These are phyloP conservation scores for Podospora appendiculata DNA, from an alignment of 495 filamentous ascomycete species.

Conservation along the genomic window DNA sequence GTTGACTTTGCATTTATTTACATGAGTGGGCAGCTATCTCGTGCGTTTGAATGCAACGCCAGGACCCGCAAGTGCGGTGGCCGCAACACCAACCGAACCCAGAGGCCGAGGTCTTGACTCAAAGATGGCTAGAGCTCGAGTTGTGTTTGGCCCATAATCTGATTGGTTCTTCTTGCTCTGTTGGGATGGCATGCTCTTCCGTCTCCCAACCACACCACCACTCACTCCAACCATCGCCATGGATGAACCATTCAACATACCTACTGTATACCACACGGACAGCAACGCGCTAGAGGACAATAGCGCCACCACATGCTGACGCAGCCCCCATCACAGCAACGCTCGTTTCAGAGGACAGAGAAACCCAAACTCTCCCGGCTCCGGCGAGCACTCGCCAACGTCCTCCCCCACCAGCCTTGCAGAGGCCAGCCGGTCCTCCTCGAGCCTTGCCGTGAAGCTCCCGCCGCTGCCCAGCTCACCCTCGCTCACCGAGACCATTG, in stretches of 20 bases:
- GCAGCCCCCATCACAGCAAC: slow-evolving; percentile 13
- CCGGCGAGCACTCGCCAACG: slow-evolving; percentile 11
- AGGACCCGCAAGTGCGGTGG: too few species aligned
- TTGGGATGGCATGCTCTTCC: not conserved
- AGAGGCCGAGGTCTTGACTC: too few species aligned
- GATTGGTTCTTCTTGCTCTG: not conserved
- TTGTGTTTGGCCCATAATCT: not conserved
- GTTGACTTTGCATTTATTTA: too few species aligned
- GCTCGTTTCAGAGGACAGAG: slow-evolving; percentile 26
- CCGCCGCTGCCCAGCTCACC: slow-evolving; percentile 23
- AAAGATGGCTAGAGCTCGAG: too few species aligned
- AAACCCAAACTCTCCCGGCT: slow-evolving; percentile 20
- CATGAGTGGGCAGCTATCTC: too few species aligned
- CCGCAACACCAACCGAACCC: too few species aligned
- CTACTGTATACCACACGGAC: too few species aligned
- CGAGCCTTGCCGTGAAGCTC: slow-evolving; percentile 18
- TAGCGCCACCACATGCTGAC: not conserved
- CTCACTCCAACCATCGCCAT: too few species aligned
- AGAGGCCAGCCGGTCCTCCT: not conserved
- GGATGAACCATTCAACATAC: too few species aligned
- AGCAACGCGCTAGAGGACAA: too few species aligned
- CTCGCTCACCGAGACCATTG: slow-evolving; percentile 26
- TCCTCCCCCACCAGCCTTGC: not conserved
- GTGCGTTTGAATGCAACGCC: too few species aligned
- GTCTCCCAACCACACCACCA: too few species aligned